Evolutionary conservation across 306 rosid genomes (phyloP), one percentile per base, ranked within the genome.

Genomic region (Vigna reflexopilosa): DNA sequence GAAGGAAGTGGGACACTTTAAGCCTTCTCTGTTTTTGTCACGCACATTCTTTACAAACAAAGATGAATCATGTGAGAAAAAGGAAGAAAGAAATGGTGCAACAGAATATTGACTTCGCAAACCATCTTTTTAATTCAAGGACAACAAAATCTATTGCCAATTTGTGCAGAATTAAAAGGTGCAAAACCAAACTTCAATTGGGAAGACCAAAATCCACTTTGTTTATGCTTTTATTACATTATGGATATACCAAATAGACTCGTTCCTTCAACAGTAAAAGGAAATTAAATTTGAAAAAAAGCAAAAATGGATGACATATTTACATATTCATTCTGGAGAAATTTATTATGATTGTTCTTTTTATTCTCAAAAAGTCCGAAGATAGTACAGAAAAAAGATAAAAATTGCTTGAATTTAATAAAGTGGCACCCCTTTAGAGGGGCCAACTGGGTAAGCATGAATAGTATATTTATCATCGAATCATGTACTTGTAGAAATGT

Each of bases 41-140:
- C 40, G 70, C 77, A 59, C 56, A 50, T 72, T 70, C 50, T 77
- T 73, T 38, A 13, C 22, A 20, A 61, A 76, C 51, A 69, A 77
- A 78, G 78, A 40, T 78, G 81, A 77, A 80, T 72, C 80, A 80
- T 79, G 77, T 56, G 59, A 80, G 45, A 76, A 61, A 83, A 83
- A 78, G 86, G 80, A 79, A 77, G 85, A 86, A 80, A 84, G 83
- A 59, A 82, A 90, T 80, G 87, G 81, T 44, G 67, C 85, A 88
- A 70, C 90, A 24, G 38, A 88, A 83, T 44, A 84, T 88, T 88
- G 90, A 90, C 91, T 86, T 79, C 44, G 49, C 20, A 11, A 0
- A 38, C 77, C 75, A 82, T 80, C 79, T 63, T 64, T 77, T 71
- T 59, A 22, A 77, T 55, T 81, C 64, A 75, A 75, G 77, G 81